These are phyloP conservation scores for Brassica juncea DNA, from an alignment of 345 rosid species.

Conservation along the genomic window DNA sequence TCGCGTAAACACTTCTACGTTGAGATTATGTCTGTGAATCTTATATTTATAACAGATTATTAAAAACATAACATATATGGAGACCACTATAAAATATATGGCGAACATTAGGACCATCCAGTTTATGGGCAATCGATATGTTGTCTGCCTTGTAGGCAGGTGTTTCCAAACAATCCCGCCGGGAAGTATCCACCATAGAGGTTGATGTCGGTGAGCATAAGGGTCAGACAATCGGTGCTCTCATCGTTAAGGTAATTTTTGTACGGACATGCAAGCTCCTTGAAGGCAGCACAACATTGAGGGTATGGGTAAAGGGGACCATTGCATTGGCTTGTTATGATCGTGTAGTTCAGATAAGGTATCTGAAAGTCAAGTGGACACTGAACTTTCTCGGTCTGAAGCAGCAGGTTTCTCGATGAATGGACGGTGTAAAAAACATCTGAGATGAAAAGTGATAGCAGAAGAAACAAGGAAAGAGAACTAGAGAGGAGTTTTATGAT, in stretches of 20 bases:
- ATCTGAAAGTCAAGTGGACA: neutral
- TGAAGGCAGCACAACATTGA: neutral
- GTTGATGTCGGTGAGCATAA: neutral
- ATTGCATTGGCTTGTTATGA: neutral
- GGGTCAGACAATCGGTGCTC: neutral
- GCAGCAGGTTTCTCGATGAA: neutral
- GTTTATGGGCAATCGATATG: neutral
- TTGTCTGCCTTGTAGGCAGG: neutral
- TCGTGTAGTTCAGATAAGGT: neutral
- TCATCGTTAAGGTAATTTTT: neutral
- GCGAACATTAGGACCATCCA: neutral
- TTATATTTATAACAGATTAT: neutral
- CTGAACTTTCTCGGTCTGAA: neutral
- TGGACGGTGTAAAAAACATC: neutral
- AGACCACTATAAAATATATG: neutral
- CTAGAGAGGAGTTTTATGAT: neutral
- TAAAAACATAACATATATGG: neutral
- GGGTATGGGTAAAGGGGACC: neutral
- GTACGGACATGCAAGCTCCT: neutral
- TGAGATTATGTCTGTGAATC: neutral
- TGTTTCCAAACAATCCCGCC: neutral
- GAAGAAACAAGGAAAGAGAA: neutral
- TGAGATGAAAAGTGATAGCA: neutral
- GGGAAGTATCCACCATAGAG: neutral
- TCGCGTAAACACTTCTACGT: neutral